phyloP scores from a whole-genome alignment of 768 basidiomycete species.

The Mycena polygramma region DNA sequence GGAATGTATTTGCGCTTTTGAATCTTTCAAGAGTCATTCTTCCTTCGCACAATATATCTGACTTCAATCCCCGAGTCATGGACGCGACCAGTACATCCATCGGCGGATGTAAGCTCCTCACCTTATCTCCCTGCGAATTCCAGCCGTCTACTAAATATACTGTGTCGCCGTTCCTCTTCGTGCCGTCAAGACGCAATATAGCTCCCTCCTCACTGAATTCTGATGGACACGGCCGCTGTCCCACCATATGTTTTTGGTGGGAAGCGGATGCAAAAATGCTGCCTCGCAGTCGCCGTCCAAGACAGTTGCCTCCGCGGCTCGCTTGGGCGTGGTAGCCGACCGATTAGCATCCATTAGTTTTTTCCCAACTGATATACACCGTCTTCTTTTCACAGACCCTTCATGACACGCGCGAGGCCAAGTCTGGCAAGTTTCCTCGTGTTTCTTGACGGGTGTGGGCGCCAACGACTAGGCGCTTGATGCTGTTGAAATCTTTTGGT shows the following conservation, averaged over 20 bases:
- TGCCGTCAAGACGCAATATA: conserved; percentile 10
- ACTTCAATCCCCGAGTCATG: neutral
- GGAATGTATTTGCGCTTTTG: no score
- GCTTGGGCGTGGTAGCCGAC: neutral
- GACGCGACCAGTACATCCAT: neutral
- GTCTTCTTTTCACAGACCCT: neutral
- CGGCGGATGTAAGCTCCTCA: conserved; percentile 25
- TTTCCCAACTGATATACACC: neutral
- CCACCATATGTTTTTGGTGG: conserved; percentile 15
- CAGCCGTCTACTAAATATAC: conserved; percentile 16
- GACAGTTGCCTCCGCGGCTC: conserved; percentile 8
- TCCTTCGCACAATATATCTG: neutral
- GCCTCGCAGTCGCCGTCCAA: neutral
- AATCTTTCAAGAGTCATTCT: neutral
- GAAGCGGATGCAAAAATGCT: conserved; percentile 10
- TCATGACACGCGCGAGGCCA: neutral
- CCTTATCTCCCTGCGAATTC: conserved; percentile 28
- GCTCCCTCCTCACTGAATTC: conserved; percentile 4
- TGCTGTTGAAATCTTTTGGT: neutral
- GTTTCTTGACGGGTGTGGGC: neutral
- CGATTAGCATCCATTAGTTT: neutral
- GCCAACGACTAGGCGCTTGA: neutral
- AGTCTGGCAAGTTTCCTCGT: no score
- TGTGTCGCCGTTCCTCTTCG: neutral
- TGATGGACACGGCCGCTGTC: conserved; percentile 15